Evolutionary conservation across 2,329 filamentous ascomycete species (phyloP).

Genomic region (Metarhizium guizhouense): DNA sequence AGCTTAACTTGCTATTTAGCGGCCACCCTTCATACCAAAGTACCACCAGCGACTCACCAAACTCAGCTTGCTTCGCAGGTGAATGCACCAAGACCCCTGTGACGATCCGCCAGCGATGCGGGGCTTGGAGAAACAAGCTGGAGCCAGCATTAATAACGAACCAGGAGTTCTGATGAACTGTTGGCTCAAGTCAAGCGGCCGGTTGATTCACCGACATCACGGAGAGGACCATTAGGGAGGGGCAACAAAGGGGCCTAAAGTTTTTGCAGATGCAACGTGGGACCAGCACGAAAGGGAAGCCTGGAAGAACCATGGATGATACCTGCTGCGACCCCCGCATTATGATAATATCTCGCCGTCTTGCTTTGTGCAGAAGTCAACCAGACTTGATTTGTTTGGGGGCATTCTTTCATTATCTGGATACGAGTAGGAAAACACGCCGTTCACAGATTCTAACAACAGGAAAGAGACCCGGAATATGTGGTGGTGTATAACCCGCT

Average conservation of each 20-base stretch:
- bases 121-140: not conserved
- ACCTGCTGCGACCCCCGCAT: not conserved
- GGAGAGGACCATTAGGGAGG: not conserved
- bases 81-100: not conserved
- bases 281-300: not conserved
- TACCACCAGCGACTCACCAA: not conserved
- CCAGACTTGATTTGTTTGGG: no score
- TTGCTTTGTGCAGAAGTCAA: no score
- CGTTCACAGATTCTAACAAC: no score
- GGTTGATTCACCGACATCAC: not conserved
- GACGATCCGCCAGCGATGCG: not conserved
- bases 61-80: not conserved
- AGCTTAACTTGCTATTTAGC: no score
- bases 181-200: not conserved
- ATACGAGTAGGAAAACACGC: no score
- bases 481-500: no score
- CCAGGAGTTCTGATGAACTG: not conserved
- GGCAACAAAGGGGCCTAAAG: not conserved
- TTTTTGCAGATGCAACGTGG: conserved; percentile 6
- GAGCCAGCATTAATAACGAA: not conserved
- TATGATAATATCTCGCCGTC: no score
- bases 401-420: no score
- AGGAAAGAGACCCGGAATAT: no score
- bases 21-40: not conserved
- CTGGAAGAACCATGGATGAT: not conserved